Conservation (phyloP, 1,284 basidiomycete genomes). For the Leccinum angustisporum region DNA sequence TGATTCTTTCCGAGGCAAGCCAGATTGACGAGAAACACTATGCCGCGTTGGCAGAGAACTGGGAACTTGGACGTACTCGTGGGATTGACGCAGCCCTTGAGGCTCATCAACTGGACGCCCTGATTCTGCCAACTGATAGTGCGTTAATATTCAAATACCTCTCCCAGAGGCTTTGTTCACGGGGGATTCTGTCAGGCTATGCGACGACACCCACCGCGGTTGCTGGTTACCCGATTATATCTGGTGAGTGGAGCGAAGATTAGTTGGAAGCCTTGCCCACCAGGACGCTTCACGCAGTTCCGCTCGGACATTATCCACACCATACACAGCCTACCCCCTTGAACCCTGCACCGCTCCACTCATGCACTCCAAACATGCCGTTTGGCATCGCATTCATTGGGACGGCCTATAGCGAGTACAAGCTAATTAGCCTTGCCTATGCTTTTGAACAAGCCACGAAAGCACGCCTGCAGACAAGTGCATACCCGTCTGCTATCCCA, state of each 20-base stretch:
- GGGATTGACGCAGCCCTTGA: constrained; percentile 49
- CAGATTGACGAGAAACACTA: constrained; percentile 40
- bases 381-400: constrained; percentile 55
- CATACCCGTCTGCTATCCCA: constrained; percentile 48
- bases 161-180: background rate
- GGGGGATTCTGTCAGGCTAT: constrained; percentile 13
- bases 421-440: constrained; percentile 49
- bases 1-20: constrained; percentile 40
- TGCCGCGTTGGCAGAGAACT: constrained; percentile 38
- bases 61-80: constrained; percentile 38
- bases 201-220: constrained; percentile 27
- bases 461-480: constrained; percentile 40
- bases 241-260: constrained; percentile 18
- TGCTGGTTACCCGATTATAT: constrained; percentile 34
- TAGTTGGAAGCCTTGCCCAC: constrained; percentile 4
- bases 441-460: constrained; percentile 58
- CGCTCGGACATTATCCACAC: constrained; percentile 46
- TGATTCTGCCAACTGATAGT: constrained; percentile 43
- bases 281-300: constrained; percentile 34
- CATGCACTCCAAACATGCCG: constrained; percentile 43
- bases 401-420: constrained; percentile 49
- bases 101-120: constrained; percentile 44
- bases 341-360: constrained; percentile 30
- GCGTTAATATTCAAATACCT: constrained; percentile 7
- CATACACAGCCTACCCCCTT: constrained; percentile 23